Conservation (phyloP, 148 eudicot genomes). For the Cornus florida region DNA sequence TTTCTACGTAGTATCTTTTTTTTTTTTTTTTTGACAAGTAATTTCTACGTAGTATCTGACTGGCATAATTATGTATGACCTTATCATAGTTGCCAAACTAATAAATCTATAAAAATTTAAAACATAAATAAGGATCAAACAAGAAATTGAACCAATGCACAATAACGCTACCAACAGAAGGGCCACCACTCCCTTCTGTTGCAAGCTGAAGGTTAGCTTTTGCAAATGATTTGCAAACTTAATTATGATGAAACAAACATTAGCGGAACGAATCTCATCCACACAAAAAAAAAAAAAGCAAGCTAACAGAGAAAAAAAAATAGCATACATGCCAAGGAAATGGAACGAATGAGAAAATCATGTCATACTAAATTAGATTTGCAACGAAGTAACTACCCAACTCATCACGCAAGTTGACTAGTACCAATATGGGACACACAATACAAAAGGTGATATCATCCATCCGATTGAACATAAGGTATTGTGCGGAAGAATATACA, state of each 20-base stretch:
- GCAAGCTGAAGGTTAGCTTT: too few relatives aligned
- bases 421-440: background rate
- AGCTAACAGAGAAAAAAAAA: too few relatives aligned
- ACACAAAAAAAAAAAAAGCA: too few relatives aligned
- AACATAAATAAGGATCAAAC: background rate
- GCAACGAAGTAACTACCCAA: background rate
- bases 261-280: too few relatives aligned
- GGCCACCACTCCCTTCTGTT: background rate
- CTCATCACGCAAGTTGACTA: background rate
- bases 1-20: too few relatives aligned
- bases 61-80: background rate
- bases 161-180: background rate
- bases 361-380: background rate
- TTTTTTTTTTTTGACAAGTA: too few relatives aligned
- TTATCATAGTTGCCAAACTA: background rate
- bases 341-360: too few relatives aligned
- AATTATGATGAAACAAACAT: too few relatives aligned
- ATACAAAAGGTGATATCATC: too few relatives aligned
- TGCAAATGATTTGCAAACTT: too few relatives aligned
- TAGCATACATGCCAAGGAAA: too few relatives aligned
- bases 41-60: too few relatives aligned
- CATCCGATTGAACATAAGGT: background rate
- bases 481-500: background rate
- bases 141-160: background rate
- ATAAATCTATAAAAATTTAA: background rate